A percentile compares a stretch with the other conserved stretches of the same genome.
Conservation (phyloP, 2,329 filamentous ascomycete species). For the Didymella sp. region DNA sequence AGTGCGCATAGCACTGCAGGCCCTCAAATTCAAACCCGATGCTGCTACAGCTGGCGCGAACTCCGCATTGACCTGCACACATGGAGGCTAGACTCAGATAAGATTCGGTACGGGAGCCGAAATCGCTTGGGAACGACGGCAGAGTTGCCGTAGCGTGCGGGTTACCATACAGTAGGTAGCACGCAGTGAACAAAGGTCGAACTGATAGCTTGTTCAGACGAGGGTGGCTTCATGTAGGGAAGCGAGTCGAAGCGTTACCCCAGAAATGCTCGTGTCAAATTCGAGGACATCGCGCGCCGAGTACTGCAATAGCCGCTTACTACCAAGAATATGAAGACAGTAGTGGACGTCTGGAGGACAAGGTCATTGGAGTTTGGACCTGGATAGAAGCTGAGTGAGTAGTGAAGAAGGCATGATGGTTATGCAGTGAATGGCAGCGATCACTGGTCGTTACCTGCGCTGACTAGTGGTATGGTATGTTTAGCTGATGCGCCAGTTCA, state of each 20-base stretch:
- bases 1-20: constrained; percentile 51
- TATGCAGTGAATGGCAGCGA: not conserved
- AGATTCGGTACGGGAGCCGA: constrained; percentile 57
- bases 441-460: not conserved
- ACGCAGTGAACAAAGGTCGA: constrained; percentile 1
- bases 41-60: constrained; percentile 50
- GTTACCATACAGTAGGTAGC: not conserved
- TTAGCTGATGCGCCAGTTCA: not conserved
- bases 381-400: not conserved
- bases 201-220: not conserved
- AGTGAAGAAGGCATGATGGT: not conserved
- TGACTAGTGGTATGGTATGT: not conserved
- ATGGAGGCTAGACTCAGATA: no score
- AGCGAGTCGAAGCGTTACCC: constrained; percentile 10
- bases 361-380: not conserved
- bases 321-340: not conserved
- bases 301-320: not conserved
- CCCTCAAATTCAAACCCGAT: constrained; percentile 50
- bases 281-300: not conserved
- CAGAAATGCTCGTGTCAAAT: not conserved
- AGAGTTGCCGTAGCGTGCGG: constrained; percentile 11
- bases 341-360: not conserved
- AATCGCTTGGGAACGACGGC: constrained; percentile 49
- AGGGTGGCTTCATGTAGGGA: constrained; percentile 4
- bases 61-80: constrained; percentile 51